Evolutionary conservation across 129 eudicot species (phyloP).

Genomic region (Escallonia herrerae): DNA sequence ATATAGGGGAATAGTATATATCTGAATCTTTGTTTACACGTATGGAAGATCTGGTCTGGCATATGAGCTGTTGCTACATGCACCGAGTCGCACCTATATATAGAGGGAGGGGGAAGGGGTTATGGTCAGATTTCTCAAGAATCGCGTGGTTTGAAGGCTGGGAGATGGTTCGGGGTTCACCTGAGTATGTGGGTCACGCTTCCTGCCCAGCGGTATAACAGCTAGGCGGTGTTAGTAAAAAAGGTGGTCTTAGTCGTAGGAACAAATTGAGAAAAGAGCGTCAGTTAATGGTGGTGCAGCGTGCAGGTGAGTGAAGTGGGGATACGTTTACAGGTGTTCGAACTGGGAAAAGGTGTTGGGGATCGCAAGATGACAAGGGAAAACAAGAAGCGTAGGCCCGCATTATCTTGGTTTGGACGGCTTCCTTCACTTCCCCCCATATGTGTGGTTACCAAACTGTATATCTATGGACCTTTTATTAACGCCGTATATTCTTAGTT

Average conservation of each 20-base stretch:
- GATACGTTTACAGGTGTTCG: background rate
- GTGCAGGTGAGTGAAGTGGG: background rate
- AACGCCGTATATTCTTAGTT: too few species aligned
- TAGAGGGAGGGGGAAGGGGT: background rate
- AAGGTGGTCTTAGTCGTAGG: background rate
- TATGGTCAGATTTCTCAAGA: background rate
- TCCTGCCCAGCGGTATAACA: too few species aligned
- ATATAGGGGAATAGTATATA: too few species aligned
- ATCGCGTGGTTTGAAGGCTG: slow-evolving; percentile 7
- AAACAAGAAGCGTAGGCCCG: background rate
- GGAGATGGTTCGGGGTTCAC: background rate
- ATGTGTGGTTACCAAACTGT: too few species aligned
- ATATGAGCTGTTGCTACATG: background rate
- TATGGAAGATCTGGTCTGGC: background rate
- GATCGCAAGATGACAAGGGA: background rate
- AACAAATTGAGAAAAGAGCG: background rate
- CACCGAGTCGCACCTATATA: background rate
- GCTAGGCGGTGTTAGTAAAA: too few species aligned
- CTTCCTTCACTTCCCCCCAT: background rate
- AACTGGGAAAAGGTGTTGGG: background rate
- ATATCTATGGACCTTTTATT: too few species aligned
- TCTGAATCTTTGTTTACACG: background rate
- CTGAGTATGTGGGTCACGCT: too few species aligned
- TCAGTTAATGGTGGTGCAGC: background rate
- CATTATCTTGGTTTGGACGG: background rate